Conservation (phyloP, 1,139 yeast species). For the Yamadazyma triangularis region DNA sequence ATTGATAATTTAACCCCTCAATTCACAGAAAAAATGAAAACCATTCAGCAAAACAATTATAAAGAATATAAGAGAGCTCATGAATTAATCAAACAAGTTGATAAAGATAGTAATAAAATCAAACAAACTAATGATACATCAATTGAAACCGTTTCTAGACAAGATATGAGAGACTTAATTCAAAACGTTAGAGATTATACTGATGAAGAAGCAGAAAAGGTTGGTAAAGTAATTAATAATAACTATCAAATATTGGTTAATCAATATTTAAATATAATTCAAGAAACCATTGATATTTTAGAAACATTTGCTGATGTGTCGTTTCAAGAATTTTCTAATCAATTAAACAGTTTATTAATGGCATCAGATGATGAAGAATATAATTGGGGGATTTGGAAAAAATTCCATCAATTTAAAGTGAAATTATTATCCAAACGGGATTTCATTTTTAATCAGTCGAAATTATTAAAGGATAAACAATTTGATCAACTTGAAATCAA, state of each 20-base stretch:
- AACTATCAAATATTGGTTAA: slow-evolving; percentile 25
- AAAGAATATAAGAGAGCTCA: slow-evolving; percentile 44
- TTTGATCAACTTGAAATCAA: slow-evolving; percentile 8
- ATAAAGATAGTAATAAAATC: slow-evolving; percentile 44
- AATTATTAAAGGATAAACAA: slow-evolving; percentile 7
- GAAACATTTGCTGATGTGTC: slow-evolving; percentile 72
- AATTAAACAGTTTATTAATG: slow-evolving; percentile 28
- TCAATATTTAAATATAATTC: slow-evolving; percentile 43
- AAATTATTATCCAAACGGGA: slow-evolving; percentile 54
- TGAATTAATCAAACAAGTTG: slow-evolving; percentile 42
- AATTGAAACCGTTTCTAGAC: slow-evolving; percentile 42
- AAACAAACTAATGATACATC: slow-evolving; percentile 22
- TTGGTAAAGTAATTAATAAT: slow-evolving; percentile 33
- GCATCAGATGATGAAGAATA: slow-evolving; percentile 29
- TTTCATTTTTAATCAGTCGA: slow-evolving; percentile 34
- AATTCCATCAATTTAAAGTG: slow-evolving; percentile 56
- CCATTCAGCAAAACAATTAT: slow-evolving; percentile 39
- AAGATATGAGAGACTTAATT: slow-evolving; percentile 54
- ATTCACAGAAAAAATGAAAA: slow-evolving; percentile 37
- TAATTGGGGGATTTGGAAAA: slow-evolving; percentile 66
- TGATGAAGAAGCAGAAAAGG: slow-evolving; percentile 23
- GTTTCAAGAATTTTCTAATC: slow-evolving; percentile 47
- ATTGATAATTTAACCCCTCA: slow-evolving; percentile 30
- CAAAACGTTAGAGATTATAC: slow-evolving; percentile 33
- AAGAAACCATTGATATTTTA: slow-evolving; percentile 56